Evolutionary conservation across 2,329 filamentous ascomycete genomes (phyloP).

Genomic region (Ophiostoma ips): DNA sequence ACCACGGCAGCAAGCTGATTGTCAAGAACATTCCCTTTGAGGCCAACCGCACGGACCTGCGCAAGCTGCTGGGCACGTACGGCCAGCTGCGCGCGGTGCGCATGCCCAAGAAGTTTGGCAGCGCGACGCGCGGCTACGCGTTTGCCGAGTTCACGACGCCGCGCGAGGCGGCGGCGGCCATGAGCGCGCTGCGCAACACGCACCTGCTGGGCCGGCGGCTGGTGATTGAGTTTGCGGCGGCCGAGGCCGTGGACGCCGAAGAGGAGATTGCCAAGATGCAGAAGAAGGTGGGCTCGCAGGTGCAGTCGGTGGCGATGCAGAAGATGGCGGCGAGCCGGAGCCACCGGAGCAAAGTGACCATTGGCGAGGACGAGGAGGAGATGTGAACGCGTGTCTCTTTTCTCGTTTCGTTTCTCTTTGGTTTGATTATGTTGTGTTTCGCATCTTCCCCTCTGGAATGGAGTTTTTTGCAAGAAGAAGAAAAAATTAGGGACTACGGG

Average conservation of each 20-base stretch:
- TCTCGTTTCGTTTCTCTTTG: too few species aligned
- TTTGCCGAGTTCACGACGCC: conserved; percentile 79
- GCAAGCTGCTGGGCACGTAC: conserved; percentile 73
- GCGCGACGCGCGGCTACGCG: conserved; percentile 78
- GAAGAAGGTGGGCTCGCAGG: conserved; percentile 82
- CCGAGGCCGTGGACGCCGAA: conserved; percentile 80
- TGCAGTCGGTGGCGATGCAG: conserved; percentile 81
- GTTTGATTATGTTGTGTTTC: too few species aligned
- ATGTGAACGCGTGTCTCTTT: neutral
- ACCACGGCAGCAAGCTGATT: conserved; percentile 72
- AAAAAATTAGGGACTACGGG: too few species aligned
- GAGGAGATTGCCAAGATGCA: conserved; percentile 96
- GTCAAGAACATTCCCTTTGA: conserved; percentile 98
- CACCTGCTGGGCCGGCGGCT: conserved; percentile 83
- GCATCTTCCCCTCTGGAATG: too few species aligned
- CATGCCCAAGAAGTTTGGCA: conserved; percentile 89
- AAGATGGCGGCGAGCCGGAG: conserved; percentile 62
- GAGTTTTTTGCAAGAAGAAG: neutral
- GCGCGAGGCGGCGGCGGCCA: conserved; percentile 75
- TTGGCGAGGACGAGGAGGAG: conserved; percentile 55
- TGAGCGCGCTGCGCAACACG: conserved; percentile 82
- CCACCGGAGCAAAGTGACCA: conserved; percentile 73
- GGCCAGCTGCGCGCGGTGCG: conserved; percentile 86
- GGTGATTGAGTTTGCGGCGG: conserved; percentile 82
- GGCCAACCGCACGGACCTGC: conserved; percentile 82